These are phyloP conservation scores for Nowakowskiella sp. DNA, from an alignment of 192 early-diverging fungal species.

Conservation along the genomic window DNA sequence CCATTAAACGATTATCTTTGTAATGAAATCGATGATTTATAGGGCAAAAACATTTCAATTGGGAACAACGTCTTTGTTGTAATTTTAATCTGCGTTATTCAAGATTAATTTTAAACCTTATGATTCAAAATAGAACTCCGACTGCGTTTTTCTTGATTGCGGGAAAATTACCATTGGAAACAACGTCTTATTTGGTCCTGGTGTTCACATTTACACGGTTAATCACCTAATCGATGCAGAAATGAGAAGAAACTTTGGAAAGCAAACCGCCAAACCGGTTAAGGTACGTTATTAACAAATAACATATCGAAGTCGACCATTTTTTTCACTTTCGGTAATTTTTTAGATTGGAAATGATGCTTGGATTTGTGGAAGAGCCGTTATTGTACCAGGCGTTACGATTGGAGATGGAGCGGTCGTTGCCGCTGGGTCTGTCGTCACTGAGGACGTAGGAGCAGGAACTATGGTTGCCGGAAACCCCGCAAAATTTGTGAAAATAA, in stretches of 20 bases:
- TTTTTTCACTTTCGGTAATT: not conserved
- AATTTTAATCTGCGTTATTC: not conserved
- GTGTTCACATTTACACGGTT: slow-evolving; percentile 67
- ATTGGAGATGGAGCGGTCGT: slow-evolving; percentile 67
- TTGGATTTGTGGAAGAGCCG: slow-evolving; percentile 78
- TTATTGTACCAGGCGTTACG: slow-evolving; percentile 78
- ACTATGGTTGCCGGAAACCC: slow-evolving; percentile 82
- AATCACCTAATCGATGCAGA: slow-evolving; percentile 62
- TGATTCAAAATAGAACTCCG: slow-evolving; percentile 44
- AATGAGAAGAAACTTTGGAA: slow-evolving; percentile 19
- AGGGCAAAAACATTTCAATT: slow-evolving; percentile 61
- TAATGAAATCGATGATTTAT: not conserved
- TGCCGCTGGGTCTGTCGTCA: slow-evolving; percentile 79
- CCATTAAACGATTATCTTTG: slow-evolving; percentile 1
- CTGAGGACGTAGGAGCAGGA: slow-evolving; percentile 72
- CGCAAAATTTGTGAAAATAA: too few species aligned
- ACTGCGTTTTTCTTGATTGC: slow-evolving; percentile 68
- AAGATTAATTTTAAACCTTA: not conserved
- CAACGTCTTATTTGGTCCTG: slow-evolving; percentile 63
- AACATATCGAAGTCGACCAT: slow-evolving; percentile 15
- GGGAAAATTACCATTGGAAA: slow-evolving; percentile 66
- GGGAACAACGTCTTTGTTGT: slow-evolving; percentile 65
- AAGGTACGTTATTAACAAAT: slow-evolving; percentile 24
- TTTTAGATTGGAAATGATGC: slow-evolving; percentile 82
- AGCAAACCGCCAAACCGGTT: slow-evolving; percentile 2